phyloP scores from a whole-genome alignment of 1,139 yeast species.

The Debaryomyces coudertii region DNA sequence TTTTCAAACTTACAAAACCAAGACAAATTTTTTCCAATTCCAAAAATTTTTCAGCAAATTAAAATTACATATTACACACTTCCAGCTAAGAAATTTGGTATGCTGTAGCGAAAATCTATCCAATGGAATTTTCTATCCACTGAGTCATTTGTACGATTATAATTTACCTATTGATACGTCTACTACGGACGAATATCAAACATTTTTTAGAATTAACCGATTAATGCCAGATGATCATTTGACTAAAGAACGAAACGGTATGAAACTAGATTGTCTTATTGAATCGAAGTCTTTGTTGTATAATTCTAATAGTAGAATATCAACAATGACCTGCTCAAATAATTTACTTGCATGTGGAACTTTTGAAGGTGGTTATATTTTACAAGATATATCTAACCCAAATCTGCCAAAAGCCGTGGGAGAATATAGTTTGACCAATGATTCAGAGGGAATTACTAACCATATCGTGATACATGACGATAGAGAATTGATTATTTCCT shows the following conservation, averaged over 20 bases:
- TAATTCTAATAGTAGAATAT: slow-evolving; percentile 44
- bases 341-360: slow-evolving; percentile 56
- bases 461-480: slow-evolving; percentile 43
- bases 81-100: slow-evolving; percentile 58
- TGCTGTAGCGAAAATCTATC: slow-evolving; percentile 42
- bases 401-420: slow-evolving; percentile 29
- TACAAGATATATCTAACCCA: slow-evolving; percentile 35
- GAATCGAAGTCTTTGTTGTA: slow-evolving; percentile 38
- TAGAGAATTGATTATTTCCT: slow-evolving; percentile 40
- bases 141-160: slow-evolving; percentile 40
- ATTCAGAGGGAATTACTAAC: slow-evolving; percentile 58
- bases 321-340: slow-evolving; percentile 51
- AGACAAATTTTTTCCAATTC: slow-evolving; percentile 42
- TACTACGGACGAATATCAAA: slow-evolving; percentile 27
- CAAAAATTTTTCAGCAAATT: slow-evolving; percentile 47
- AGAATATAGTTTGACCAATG: slow-evolving; percentile 46
- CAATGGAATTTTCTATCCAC: slow-evolving; percentile 46
- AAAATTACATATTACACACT: slow-evolving; percentile 56
- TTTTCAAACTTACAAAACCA: slow-evolving; percentile 22
- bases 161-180: slow-evolving; percentile 26
- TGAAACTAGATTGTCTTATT: slow-evolving; percentile 39
- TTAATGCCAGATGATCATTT: slow-evolving; percentile 31
- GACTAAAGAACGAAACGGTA: slow-evolving; percentile 27
- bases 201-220: slow-evolving; percentile 42
- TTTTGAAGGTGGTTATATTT: slow-evolving; percentile 54